Evolutionary conservation across 2,329 filamentous ascomycete genomes (phyloP).

Genomic region (Trichoderma pleuroti): DNA sequence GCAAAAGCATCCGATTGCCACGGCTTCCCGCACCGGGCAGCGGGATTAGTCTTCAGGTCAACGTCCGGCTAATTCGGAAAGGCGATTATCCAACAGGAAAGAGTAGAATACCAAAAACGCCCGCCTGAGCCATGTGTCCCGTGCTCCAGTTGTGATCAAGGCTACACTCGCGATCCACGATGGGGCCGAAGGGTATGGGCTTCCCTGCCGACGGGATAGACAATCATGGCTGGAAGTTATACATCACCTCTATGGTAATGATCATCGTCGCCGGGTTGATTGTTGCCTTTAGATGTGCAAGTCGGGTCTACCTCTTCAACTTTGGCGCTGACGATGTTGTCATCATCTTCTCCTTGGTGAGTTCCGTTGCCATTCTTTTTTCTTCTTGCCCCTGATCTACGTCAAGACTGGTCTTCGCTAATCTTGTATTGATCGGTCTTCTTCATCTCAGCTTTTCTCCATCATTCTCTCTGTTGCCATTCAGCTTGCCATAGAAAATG

Average conservation of each 20-base stretch:
- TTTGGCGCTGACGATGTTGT: slow-evolving; percentile 39
- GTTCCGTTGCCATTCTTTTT: not conserved
- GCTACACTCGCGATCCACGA: not conserved
- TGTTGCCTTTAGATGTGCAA: slow-evolving; percentile 34
- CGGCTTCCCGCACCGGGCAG: not conserved
- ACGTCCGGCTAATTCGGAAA: not conserved
- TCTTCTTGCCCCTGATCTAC: not conserved
- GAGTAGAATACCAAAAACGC: not conserved
- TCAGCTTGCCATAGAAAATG: slow-evolving; percentile 33
- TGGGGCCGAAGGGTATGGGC: slow-evolving; percentile 24
- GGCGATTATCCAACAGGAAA: not conserved
- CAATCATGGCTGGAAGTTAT: slow-evolving; percentile 35
- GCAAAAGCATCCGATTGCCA: not conserved
- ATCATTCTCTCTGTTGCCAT: slow-evolving; percentile 13
- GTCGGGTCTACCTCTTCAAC: slow-evolving; percentile 33
- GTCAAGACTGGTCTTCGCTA: not conserved
- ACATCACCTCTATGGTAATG: slow-evolving; percentile 34
- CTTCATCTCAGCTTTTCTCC: not conserved
- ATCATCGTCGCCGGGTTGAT: slow-evolving; percentile 35
- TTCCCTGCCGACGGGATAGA: slow-evolving; percentile 33
- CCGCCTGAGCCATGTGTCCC: not conserved
- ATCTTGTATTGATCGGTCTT: not conserved
- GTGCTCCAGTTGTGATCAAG: not conserved
- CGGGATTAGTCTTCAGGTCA: not conserved
- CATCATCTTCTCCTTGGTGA: slow-evolving; percentile 36